These are phyloP conservation scores for Syncephalis plumigaleata DNA, from an alignment of 371 early-diverging fungal species.

Conservation along the genomic window DNA sequence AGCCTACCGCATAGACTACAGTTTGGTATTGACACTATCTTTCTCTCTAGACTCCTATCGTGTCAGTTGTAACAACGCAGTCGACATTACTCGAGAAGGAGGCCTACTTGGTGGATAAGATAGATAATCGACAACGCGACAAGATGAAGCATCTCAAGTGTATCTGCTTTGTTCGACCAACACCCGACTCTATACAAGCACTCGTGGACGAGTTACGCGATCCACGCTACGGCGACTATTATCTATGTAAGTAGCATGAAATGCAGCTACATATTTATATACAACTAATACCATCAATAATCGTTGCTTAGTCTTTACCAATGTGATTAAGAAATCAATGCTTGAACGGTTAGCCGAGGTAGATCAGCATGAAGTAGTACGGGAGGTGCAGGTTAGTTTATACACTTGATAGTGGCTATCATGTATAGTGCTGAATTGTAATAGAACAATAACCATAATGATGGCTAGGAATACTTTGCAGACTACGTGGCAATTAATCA, in stretches of 20 bases:
- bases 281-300: background rate
- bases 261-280: slow-evolving; percentile 1
- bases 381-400: slow-evolving; percentile 64
- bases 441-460: too few relatives aligned
- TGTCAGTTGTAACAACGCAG: slow-evolving; percentile 84
- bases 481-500: slow-evolving; percentile 77
- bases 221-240: slow-evolving; percentile 87
- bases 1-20: background rate
- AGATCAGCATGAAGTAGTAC: slow-evolving; percentile 84
- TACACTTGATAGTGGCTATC: background rate
- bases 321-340: slow-evolving; percentile 68
- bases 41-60: slow-evolving; percentile 58
- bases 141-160: slow-evolving; percentile 90
- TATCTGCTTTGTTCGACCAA: slow-evolving; percentile 77
- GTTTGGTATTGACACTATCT: background rate
- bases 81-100: slow-evolving; percentile 75
- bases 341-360: slow-evolving; percentile 89
- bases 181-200: slow-evolving; percentile 58
- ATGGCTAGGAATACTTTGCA: slow-evolving; percentile 80
- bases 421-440: background rate
- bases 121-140: slow-evolving; percentile 70
- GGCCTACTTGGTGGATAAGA: slow-evolving; percentile 81
- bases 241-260: slow-evolving; percentile 47
- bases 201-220: slow-evolving; percentile 77
- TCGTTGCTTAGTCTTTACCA: slow-evolving; percentile 57